A percentile compares a stretch with the other conserved stretches of the same genome.
Evolutionary conservation across 176 grass and related monocot species (phyloP).

Genomic region (Panicum miliaceum): DNA sequence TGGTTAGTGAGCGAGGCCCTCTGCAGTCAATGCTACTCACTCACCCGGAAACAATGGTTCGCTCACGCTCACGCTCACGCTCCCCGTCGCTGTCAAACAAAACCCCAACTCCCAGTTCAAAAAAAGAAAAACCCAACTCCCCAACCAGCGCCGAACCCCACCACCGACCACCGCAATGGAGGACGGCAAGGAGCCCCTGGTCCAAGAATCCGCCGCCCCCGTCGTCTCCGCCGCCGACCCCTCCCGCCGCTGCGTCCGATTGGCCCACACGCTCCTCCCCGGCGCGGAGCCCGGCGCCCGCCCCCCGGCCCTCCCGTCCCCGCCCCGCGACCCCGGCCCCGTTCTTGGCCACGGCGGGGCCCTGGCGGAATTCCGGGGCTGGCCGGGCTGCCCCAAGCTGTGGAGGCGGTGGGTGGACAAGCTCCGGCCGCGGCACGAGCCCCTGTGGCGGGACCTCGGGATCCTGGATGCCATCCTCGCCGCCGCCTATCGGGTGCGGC

Average conservation of each 20-base stretch:
- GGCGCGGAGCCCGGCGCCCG: neutral
- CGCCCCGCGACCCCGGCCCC: neutral
- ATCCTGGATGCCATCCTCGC: slow-evolving; percentile 44
- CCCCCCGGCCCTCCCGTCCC: neutral
- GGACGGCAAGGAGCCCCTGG: neutral
- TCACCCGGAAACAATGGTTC: too few relatives aligned
- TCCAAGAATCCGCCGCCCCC: neutral
- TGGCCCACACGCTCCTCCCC: neutral
- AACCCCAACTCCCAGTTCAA: neutral
- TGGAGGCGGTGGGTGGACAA: slow-evolving; percentile 54
- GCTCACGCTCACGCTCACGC: too few relatives aligned
- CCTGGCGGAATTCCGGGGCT: slow-evolving; percentile 39
- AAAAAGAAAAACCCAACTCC: neutral
- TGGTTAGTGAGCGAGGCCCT: too few relatives aligned
- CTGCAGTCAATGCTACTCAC: too few relatives aligned
- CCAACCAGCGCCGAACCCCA: neutral
- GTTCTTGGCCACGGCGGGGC: neutral
- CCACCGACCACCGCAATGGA: slow-evolving; percentile 14
- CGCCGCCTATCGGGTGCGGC: slow-evolving; percentile 33
- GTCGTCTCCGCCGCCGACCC: neutral
- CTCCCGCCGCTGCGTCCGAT: neutral
- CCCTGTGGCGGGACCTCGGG: slow-evolving; percentile 34
- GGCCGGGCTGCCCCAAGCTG: neutral
- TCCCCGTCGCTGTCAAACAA: too few relatives aligned
- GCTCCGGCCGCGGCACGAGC: slow-evolving; percentile 42